These are phyloP conservation scores for Exophiala sideris DNA, from an alignment of 2,329 filamentous ascomycete species.

Conservation along the genomic window DNA sequence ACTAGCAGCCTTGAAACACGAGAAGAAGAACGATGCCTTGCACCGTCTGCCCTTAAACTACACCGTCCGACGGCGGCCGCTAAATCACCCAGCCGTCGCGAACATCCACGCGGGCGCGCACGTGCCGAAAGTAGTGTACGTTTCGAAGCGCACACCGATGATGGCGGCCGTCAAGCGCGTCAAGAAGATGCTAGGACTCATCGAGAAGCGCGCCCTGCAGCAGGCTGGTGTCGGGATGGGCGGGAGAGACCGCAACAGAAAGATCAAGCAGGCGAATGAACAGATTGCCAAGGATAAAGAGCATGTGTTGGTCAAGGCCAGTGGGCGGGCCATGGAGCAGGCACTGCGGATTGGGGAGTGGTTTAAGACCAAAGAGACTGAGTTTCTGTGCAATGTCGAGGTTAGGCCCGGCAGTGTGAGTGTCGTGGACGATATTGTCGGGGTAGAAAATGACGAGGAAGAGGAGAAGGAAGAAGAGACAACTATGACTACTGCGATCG, in stretches of 20 bases:
- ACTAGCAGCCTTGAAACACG: conserved; percentile 21
- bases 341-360: conserved; percentile 54
- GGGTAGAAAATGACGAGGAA: conserved; percentile 30
- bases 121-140: conserved; percentile 55
- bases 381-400: conserved; percentile 47
- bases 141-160: conserved; percentile 54
- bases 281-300: conserved; percentile 38
- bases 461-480: conserved; percentile 12
- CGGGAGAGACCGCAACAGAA: conserved; percentile 28
- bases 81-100: conserved; percentile 55
- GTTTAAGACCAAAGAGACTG: conserved; percentile 50
- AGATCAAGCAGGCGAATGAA: conserved; percentile 35
- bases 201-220: conserved; percentile 48
- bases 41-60: conserved; percentile 34
- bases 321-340: conserved; percentile 57
- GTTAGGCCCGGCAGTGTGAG: conserved; percentile 55
- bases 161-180: conserved; percentile 59
- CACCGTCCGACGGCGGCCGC: conserved; percentile 54
- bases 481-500: conserved; percentile 1
- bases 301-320: conserved; percentile 57
- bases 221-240: conserved; percentile 3
- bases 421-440: conserved; percentile 59
- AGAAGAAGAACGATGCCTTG: conserved; percentile 25
- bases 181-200: conserved; percentile 52
- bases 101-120: conserved; percentile 51